Conservation (phyloP, 805 yeast genomes). For the Ogataea populi-albae region DNA sequence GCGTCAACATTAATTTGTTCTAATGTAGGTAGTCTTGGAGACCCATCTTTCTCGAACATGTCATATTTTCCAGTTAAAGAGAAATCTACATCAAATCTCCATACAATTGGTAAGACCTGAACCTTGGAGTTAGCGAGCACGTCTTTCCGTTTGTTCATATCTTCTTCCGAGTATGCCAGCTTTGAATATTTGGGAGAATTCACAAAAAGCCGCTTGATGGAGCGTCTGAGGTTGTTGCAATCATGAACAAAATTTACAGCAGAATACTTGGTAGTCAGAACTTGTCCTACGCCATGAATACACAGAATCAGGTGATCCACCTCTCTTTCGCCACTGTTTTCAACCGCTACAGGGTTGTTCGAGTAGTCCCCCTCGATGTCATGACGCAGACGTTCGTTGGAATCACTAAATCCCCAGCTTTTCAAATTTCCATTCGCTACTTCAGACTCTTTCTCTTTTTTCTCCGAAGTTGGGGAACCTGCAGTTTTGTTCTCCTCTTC, state of each 20-base stretch:
- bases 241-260: constrained; percentile 86
- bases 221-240: constrained; percentile 59
- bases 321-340: constrained; percentile 38
- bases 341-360: constrained; percentile 42
- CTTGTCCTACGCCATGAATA: constrained; percentile 94
- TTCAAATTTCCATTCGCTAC: constrained; percentile 11
- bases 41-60: constrained; percentile 37
- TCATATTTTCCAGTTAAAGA: constrained; percentile 42
- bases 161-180: constrained; percentile 32
- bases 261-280: constrained; percentile 72
- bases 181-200: constrained; percentile 40
- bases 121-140: constrained; percentile 48
- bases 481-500: constrained; percentile 8
- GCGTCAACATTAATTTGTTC: constrained; percentile 75
- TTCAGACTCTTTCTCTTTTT: constrained; percentile 2
- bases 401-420: constrained; percentile 13
- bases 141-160: constrained; percentile 24
- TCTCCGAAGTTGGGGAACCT: neutral
- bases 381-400: constrained; percentile 37
- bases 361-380: constrained; percentile 50
- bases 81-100: constrained; percentile 81
- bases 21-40: constrained; percentile 54
- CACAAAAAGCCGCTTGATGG: constrained; percentile 49
- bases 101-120: constrained; percentile 86
- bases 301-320: constrained; percentile 68